Base-by-base conservation (phyloP, 495 filamentous ascomycete genomes). In the Glonium stellatum region DNA sequence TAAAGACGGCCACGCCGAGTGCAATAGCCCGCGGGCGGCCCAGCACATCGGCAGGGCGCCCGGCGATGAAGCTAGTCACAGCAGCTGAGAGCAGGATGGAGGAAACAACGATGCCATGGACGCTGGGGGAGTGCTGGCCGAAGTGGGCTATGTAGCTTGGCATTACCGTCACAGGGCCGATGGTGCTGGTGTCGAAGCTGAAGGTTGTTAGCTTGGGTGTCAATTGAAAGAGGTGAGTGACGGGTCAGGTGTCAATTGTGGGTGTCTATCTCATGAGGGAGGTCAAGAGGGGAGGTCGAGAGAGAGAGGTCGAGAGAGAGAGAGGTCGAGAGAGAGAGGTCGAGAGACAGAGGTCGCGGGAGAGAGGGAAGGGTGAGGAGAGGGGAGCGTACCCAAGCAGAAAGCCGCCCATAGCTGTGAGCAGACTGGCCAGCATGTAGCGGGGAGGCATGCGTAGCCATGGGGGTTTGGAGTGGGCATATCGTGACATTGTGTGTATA, bases 101-200 rank as follows among this genome's bases (percentile, higher is more conserved):
- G 3, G 85, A 87, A 21, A 88, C 82, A 1, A 82, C 77, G n/a
- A 86, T 70, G 0, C 84, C 83, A 50, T 79, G 78, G 31, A 84
- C 67, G 1, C 75, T 77, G 4, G 84, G 72, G 1, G 82, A 80
- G 42, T 81, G 74, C 23, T 67, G 62, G 1, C 83, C 81, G 44
- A 86, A 77, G 13, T 72, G 66, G 5, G 64, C 60, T 1, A 65
- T 66, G 67, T 84, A 87, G 39, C 74, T 68, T 0, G 73, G 73
- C 85, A 88, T 86, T 19, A 74, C 70, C 9, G 82, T 85, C 0
- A 86, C 71, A 15, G 82, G 78, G 0, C 84, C 84, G 49, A 87
- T 84, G 3, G 77, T 78, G 3, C 84, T 82, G 0, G 82, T 86
- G 50, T 87, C 82, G 65, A 80, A 78, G 5, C 80, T 57, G 37